A percentile compares a stretch with the other conserved stretches of the same genome.
phyloP scores from a whole-genome alignment of 192 early-diverging fungal genomes.

The Backusella macrospora region DNA sequence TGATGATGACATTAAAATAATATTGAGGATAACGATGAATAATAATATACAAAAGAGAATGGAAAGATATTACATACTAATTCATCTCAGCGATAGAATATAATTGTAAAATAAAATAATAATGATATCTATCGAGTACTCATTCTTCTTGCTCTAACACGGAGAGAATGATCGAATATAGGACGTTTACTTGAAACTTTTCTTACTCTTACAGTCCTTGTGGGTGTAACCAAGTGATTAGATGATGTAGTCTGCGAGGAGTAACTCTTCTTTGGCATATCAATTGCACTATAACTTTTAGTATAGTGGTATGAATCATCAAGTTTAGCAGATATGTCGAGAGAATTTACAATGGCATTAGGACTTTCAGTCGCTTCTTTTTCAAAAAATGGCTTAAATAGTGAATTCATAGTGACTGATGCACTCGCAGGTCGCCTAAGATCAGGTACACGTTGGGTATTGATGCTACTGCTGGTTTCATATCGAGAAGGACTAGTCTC shows the following conservation, averaged over 20 bases:
- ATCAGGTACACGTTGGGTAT: not conserved
- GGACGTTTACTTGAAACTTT: constrained; percentile 32
- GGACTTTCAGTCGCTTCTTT: not conserved
- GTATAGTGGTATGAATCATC: not conserved
- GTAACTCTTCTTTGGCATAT: constrained; percentile 5
- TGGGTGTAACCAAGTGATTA: not conserved
- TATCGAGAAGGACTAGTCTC: not conserved
- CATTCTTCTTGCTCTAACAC: constrained; percentile 20
- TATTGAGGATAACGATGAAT: not conserved
- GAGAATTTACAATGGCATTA: not conserved
- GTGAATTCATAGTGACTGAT: not conserved
- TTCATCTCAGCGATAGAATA: not conserved
- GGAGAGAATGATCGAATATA: constrained; percentile 27
- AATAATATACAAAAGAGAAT: not conserved
- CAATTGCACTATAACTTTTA: no score
- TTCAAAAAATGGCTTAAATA: constrained; percentile 15
- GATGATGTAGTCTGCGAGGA: not conserved
- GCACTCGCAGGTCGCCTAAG: constrained; percentile 18
- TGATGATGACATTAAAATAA: no score
- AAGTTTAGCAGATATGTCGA: not conserved
- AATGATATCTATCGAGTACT: constrained; percentile 18
- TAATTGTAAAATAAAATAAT: not conserved
- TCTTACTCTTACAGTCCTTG: constrained; percentile 21
- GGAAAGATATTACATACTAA: not conserved
- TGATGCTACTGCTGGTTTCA: not conserved